phyloP scores from a whole-genome alignment of 345 rosid species.

The Bretschneidera sinensis region DNA sequence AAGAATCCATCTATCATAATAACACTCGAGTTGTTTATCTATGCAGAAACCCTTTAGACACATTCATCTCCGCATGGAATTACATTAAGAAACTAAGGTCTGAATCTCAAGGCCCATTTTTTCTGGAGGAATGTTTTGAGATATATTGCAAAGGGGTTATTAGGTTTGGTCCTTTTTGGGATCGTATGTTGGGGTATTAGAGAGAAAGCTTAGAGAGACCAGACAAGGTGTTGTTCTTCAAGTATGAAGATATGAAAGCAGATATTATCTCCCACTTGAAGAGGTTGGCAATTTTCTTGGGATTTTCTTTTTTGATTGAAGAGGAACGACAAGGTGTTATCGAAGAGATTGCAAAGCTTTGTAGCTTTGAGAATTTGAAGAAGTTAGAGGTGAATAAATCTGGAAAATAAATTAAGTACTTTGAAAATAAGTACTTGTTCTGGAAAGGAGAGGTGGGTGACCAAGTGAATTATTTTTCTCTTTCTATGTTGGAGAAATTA shows the following conservation, averaged over 20 bases:
- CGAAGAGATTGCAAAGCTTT: slow-evolving; percentile 33
- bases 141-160: slow-evolving; percentile 38
- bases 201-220: slow-evolving; percentile 38
- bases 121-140: slow-evolving; percentile 41
- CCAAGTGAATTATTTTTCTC: slow-evolving; percentile 39
- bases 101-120: slow-evolving; percentile 13
- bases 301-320: slow-evolving; percentile 36
- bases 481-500: slow-evolving; percentile 34
- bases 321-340: slow-evolving; percentile 33
- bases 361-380: slow-evolving; percentile 43
- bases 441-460: slow-evolving; percentile 48
- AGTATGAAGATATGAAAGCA: slow-evolving; percentile 44
- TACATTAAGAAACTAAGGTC: slow-evolving; percentile 26
- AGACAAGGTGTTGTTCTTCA: slow-evolving; percentile 34
- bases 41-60: slow-evolving; percentile 46
- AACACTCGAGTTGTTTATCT: slow-evolving; percentile 35
- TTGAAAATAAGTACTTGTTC: slow-evolving; percentile 40
- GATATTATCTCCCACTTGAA: slow-evolving; percentile 25
- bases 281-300: slow-evolving; percentile 38
- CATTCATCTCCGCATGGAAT: slow-evolving; percentile 48
- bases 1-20: slow-evolving; percentile 24
- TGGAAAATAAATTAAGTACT: slow-evolving; percentile 34
- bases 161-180: slow-evolving; percentile 50
- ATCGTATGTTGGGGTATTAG: slow-evolving; percentile 52
- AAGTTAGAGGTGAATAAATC: slow-evolving; percentile 40